phyloP scores from a whole-genome alignment of 192 early-diverging fungal genomes.

The Coemansia sp. region DNA sequence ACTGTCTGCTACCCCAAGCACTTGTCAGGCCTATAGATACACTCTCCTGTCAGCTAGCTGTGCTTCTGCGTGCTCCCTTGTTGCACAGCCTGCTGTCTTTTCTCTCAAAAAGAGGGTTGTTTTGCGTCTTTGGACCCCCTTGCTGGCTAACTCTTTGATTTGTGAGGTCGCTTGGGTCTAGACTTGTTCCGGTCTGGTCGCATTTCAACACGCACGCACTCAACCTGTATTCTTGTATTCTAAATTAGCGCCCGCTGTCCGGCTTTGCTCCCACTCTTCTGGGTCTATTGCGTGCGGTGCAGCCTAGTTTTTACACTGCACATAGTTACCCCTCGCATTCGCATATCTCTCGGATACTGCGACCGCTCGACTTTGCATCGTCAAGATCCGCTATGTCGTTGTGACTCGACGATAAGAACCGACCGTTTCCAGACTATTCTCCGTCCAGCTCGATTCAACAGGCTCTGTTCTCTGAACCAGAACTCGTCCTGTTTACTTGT shows the following conservation, averaged over 20 bases:
- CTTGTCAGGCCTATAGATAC: background rate
- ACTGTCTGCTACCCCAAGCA: background rate
- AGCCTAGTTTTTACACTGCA: too few species aligned
- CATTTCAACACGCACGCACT: slow-evolving; percentile 2
- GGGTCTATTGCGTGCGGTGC: too few species aligned
- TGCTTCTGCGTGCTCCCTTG: background rate
- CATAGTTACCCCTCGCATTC: slow-evolving; percentile 2
- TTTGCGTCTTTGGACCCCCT: background rate
- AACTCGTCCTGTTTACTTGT: background rate
- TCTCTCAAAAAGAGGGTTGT: background rate
- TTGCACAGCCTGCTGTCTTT: slow-evolving; percentile 1
- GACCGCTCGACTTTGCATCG: background rate
- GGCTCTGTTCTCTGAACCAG: background rate
- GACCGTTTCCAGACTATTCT: slow-evolving; percentile 1
- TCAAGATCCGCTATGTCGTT: slow-evolving; percentile 5
- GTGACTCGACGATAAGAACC: slow-evolving; percentile 2
- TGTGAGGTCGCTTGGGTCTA: slow-evolving; percentile 5
- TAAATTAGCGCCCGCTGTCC: background rate
- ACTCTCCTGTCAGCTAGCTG: background rate
- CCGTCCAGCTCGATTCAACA: background rate
- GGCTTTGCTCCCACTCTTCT: too few species aligned
- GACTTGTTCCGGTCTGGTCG: slow-evolving; percentile 9
- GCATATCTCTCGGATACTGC: slow-evolving; percentile 6
- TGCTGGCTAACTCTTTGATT: background rate
- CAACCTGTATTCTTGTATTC: slow-evolving; percentile 16